Conservation (phyloP, 2,329 filamentous ascomycete species). For the Stagonosporopsis vannaccii region DNA sequence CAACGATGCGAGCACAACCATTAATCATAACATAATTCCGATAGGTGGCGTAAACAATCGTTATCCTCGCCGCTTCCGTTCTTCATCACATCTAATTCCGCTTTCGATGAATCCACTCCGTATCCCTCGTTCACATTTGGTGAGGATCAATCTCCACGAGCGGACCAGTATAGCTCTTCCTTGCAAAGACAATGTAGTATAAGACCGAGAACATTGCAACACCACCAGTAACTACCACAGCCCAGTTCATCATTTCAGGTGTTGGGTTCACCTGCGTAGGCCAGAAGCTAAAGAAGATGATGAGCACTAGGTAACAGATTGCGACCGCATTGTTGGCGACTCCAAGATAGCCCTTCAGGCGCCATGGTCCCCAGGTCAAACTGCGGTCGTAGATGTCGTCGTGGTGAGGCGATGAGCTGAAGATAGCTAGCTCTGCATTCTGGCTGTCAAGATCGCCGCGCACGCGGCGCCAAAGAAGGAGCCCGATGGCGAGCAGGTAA, state of each 20-base stretch:
- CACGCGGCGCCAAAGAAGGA: slow-evolving; percentile 47
- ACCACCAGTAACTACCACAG: slow-evolving; percentile 40
- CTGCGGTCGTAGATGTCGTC: slow-evolving; percentile 31
- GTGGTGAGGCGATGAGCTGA: slow-evolving; percentile 25
- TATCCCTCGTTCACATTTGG: slow-evolving; percentile 16
- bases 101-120: not conserved
- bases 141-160: slow-evolving; percentile 43
- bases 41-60: not conserved
- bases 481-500: slow-evolving; percentile 42
- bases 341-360: slow-evolving; percentile 38
- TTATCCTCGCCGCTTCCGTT: not conserved
- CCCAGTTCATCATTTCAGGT: slow-evolving; percentile 42
- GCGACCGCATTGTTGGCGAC: slow-evolving; percentile 43
- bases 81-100: not conserved
- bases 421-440: slow-evolving; percentile 31
- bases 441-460: slow-evolving; percentile 41
- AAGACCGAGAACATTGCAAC: slow-evolving; percentile 40
- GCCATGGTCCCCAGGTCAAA: slow-evolving; percentile 46
- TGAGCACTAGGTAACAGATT: slow-evolving; percentile 41
- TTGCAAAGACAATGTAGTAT: slow-evolving; percentile 43
- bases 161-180: slow-evolving; percentile 42
- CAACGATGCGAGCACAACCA: not conserved
- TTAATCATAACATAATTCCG: not conserved
- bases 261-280: slow-evolving; percentile 29
- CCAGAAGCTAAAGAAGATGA: slow-evolving; percentile 50